phyloP scores from a whole-genome alignment of 176 grass and related monocot species.

The Bonia amplexicaulis region DNA sequence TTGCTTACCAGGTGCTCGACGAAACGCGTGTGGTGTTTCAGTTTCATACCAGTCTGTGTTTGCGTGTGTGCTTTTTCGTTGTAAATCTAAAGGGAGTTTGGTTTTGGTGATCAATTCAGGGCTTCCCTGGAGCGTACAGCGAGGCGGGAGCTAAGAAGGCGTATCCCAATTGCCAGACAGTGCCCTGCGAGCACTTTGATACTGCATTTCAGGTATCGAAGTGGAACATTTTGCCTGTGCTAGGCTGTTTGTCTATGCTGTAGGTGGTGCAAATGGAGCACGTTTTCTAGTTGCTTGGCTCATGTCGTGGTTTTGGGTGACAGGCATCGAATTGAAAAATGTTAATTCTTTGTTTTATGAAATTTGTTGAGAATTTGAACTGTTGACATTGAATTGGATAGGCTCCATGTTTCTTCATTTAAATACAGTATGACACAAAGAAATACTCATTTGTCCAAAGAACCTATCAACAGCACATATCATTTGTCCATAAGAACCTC shows the following conservation, averaged over 20 bases:
- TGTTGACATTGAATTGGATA: neutral
- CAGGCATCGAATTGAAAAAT: neutral
- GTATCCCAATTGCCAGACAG: constrained; percentile 71
- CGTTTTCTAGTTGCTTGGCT: neutral
- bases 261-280: neutral
- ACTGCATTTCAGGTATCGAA: constrained; percentile 65
- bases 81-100: neutral
- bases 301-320: neutral
- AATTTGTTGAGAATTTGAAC: neutral
- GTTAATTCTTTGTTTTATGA: neutral
- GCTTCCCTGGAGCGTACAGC: constrained; percentile 72
- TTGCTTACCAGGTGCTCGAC: constrained; percentile 70
- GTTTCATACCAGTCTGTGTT: neutral
- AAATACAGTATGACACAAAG: neutral
- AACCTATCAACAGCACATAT: neutral
- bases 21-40: neutral
- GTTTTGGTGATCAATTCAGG: constrained; percentile 38
- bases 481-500: neutral
- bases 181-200: constrained; percentile 88
- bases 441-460: neutral
- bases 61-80: neutral
- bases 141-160: constrained; percentile 82
- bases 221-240: neutral
- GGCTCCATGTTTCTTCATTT: neutral
- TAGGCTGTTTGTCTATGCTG: neutral